Base-by-base conservation (phyloP, 192 early-diverging fungal genomes). In the Coemansia sp. region DNA sequence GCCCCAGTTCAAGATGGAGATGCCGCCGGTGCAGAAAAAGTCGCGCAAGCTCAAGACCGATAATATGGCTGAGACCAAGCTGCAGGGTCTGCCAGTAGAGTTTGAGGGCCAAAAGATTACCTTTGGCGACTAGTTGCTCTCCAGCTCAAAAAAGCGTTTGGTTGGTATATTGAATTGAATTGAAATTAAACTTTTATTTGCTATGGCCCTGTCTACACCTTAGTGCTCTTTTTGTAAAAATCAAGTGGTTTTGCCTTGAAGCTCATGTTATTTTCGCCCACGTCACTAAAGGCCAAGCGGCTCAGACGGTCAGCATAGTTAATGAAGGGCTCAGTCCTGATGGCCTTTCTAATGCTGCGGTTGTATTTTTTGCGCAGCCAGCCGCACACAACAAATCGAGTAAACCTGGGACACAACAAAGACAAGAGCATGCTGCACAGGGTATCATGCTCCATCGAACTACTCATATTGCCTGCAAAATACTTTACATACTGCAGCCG, bases 71-170 rank as follows among this genome's bases (percentile, higher is more conserved):
- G 82, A 85, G 64, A 79, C 82, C 29, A 85, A 85, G 63, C 63
- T 79, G 6, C 74, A 80, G 54, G 82, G 82, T 11, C 62, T 80
- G 29, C 71, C 89, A 40, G 85, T 87, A 60, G 82, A 86, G 73
- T 92, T 90, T 69, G 87, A 90, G 62, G 90, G 90, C 41, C 82
- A 77, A 71, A 92, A 92, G 75, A 88, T 90, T 63, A 88, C 87
- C 2, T 92, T 92, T 85, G 88, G 81, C 33, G 76, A 83, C 33
- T 75, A 75, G 31, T 42, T n/a, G 29, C 7, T 31, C 5, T 59
- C 51, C n/a, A 11, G 54, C n/a, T 57, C 29, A 10, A 57, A 31
- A 10, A 31, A 31, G 10, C 27, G 22, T 29, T 10, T 46, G 44
- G 44, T 29, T 13, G 52, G 5, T 57, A 31, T 57, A 31, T 29